Evolutionary conservation across 139 green algal species (phyloP), one percentile per base, ranked within the genome.

Genomic region (Micractinium sp.): DNA sequence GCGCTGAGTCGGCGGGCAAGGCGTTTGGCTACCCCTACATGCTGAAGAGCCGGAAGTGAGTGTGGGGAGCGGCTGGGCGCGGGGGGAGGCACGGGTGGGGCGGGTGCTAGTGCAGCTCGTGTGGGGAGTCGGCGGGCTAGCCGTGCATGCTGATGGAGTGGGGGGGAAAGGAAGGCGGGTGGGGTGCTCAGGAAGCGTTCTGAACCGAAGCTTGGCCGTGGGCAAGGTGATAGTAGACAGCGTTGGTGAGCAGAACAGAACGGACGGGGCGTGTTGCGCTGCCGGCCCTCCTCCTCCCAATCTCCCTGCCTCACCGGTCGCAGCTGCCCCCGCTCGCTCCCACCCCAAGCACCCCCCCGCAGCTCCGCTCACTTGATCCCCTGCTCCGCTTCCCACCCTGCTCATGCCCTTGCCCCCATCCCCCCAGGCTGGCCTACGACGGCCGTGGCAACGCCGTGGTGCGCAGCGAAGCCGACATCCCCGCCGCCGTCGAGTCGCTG

Each of bases 1-100:
- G 92, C 29, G 92, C 90, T 0, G 80, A 93, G 63, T 36, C 88
- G n/a, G 92, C 89, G 56, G 82, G 93, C 88, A 56, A 91, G 23
- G 71, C 66, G 3, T 98, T 98, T 89, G 96, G 97, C 4, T 98
- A 96, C 89, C 98, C 98, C 4, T 94, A 98, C 92, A 99, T 99
- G 98, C 95, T 99, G 67, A 99, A 99, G 91, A 94, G 91, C 82
- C 96, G 95, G 76, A 93, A 89, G 93, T 97, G 87, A 73, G 93
- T 15, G 9, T 9, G 38, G 14, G 5, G 73, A 35, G 73, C 29
- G n/a, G 14, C 0, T n/a, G 36, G 25, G 77, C 7, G 13, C 13
- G 23, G 25, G 39, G 27, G n/a, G 16, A 47, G 27, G 19, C 73
- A 29, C 23, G 33, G n/a, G n/a, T 31, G n/a, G n/a, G n/a, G n/a